Base-by-base conservation (phyloP, 2,329 filamentous ascomycete species). In the Chrysoporthe puriensis region DNA sequence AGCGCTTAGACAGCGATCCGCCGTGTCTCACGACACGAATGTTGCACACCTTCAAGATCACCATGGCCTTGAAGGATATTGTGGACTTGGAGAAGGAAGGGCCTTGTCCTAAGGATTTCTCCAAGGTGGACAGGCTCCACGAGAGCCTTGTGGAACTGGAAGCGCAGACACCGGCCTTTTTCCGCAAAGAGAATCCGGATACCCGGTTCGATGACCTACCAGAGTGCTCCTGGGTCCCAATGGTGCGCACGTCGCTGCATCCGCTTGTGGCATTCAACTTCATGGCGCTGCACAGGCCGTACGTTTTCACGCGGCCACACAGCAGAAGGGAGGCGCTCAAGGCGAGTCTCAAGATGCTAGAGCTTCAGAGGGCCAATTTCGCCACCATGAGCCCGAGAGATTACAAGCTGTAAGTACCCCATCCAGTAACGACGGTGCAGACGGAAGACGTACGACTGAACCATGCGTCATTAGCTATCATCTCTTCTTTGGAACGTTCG, bases 401-500 rank as follows among this genome's bases (percentile, higher is more conserved):
- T 62, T 88, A 85, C 71, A 83, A 82, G 71, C 82, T 82, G 72
- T 80, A 56, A 63, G 74, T 71, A 3, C 34, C 9, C 36, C 36
- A 40, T 40, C 36, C 36, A 6, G 6, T 40, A 9, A 40, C 36
- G 9, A 40, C 36, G 7, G 6, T 40, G 36, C 9, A 46, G 40
- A 14, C 34, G 1, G 16, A 57, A 18, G 13, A 14, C 13, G 26
- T n/a, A n/a, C 40, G 42, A 26, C 34, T 40, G 32, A 40, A 11
- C 34, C 18, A n/a, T 11, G 14, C 16, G 32, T 26, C 26, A 26
- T 26, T 56, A 82, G 79, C 34, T 86, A 86, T 71, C 80, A 83
- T 18, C 79, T 90, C 3, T 89, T 89, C 74, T 88, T 88, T 63
- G 86, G 86, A 63, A 89, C 86, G 7, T 90, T 90, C 68, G 88